Evolutionary conservation across 2,329 filamentous ascomycete species (phyloP), one percentile per base, ranked within the genome.

Genomic region (Cladosporium sphaerospermum): DNA sequence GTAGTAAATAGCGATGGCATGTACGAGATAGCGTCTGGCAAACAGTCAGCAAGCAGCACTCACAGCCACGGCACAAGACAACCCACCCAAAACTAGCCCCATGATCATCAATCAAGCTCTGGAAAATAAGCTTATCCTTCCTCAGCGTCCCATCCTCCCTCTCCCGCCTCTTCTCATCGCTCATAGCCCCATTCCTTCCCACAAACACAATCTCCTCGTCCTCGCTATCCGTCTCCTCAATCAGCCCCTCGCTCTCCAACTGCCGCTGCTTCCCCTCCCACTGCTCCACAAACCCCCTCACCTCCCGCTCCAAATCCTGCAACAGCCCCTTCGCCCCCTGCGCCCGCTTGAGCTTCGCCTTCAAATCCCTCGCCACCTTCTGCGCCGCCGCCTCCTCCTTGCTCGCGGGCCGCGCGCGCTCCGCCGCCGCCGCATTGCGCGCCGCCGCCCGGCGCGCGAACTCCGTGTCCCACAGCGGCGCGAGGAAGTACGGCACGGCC

Each of bases 171-270:
- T 75, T 67, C 61, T 75, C 62, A 75, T 88, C 69, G 70, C 81
- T 68, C 83, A 85, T 78, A 73, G 83, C 67, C 63, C 81, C 79
- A 53, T 83, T 81, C 9, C 81, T 75, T 1, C 88, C 91, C 4
- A 95, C 83, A 68, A 96, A 96, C 9, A 96, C 90, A 59, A 96
- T 89, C 72, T 96, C 89, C 57, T 96, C 90, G 57, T 95, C 89
- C 31, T 80, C 79, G 39, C 76, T 76, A 51, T 79, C 77, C 11
- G 69, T 66, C 31, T 74, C 69, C 1, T 73, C 69, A 9, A 73
- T 71, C 14, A 74, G 45, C 3, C 71, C 73, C 9, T 73, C 70
- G 4, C 62, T 62, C 52, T 82, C 78, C 52, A 73, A 64, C 40
- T 73, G 72, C 34, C 64, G 69, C 11, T 76, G 69, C 57, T 77